Percentiles rank a stretch among this genome's conserved stretches.
Conservation (phyloP, 768 basidiomycete species). For the Hypholoma sublateritium region DNA sequence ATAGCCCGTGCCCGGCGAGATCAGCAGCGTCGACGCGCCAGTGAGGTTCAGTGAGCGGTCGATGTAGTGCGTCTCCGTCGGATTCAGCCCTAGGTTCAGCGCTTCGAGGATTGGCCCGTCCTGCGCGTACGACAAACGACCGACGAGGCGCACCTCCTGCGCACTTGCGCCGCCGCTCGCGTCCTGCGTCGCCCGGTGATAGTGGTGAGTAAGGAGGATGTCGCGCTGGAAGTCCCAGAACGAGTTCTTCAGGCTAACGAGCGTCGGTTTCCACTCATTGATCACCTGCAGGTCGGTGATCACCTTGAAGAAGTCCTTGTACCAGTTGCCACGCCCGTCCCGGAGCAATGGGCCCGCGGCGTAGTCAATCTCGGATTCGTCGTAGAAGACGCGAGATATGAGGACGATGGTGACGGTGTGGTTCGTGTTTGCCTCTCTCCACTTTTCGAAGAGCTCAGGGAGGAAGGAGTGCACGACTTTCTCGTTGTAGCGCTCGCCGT, state of each 20-base stretch:
- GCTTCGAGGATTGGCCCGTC: constrained; percentile 96
- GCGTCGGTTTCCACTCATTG: constrained; percentile 83
- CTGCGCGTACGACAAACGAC: constrained; percentile 81
- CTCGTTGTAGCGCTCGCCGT: constrained; percentile 94
- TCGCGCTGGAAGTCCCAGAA: constrained; percentile 91
- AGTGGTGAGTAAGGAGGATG: constrained; percentile 87
- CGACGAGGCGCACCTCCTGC: constrained; percentile 70
- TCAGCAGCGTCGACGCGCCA: constrained; percentile 77
- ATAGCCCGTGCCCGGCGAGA: constrained; percentile 93
- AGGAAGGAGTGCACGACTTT: constrained; percentile 98
- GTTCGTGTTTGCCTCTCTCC: constrained; percentile 83
- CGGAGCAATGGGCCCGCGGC: constrained; percentile 79
- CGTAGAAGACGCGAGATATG: constrained; percentile 90
- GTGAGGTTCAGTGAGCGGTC: constrained; percentile 92
- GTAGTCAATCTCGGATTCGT: constrained; percentile 73
- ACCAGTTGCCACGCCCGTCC: constrained; percentile 77
- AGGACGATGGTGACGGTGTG: constrained; percentile 95
- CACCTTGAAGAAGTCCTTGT: constrained; percentile 97
- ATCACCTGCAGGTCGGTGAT: constrained; percentile 91
- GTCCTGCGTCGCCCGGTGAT: constrained; percentile 66
- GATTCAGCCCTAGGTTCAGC: constrained; percentile 88
- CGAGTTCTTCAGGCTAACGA: constrained; percentile 84
- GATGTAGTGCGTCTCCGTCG: constrained; percentile 92
- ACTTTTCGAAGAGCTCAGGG: constrained; percentile 82
- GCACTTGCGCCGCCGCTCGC: constrained; percentile 31